phyloP scores from a whole-genome alignment of 225 moss, liverwort and hornwort species.

The Marchantia paleacea region DNA sequence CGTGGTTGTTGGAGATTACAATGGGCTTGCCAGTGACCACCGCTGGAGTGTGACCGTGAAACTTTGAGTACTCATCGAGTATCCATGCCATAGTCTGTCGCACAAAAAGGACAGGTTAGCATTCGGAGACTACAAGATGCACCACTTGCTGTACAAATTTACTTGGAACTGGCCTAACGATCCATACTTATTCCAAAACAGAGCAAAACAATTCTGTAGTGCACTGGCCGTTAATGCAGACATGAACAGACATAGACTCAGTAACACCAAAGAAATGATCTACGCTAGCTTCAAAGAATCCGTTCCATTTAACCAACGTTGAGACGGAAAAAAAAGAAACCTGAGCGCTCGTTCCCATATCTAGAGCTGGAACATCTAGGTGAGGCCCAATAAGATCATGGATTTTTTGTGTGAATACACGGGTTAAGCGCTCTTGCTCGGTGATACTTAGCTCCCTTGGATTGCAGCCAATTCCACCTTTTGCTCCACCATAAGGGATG shows the following conservation, averaged over 20 bases:
- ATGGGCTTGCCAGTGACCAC: slow-evolving; percentile 96
- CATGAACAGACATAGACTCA: no score
- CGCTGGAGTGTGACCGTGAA: slow-evolving; percentile 83
- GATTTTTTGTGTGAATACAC: slow-evolving; percentile 95
- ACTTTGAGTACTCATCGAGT: slow-evolving; percentile 94
- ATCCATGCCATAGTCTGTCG: slow-evolving; percentile 99
- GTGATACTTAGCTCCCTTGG: slow-evolving; percentile 63
- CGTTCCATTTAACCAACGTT: no score
- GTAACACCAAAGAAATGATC: no score
- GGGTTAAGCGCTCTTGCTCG: slow-evolving; percentile 84
- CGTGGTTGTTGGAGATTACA: slow-evolving; percentile 44
- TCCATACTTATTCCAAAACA: no score
- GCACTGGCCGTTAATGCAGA: no score
- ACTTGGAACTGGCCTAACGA: no score
- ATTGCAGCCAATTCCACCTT: slow-evolving; percentile 94
- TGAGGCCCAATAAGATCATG: slow-evolving; percentile 88
- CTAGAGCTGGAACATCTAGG: slow-evolving; percentile 91
- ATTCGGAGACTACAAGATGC: background rate
- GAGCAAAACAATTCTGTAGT: background rate
- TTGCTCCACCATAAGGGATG: slow-evolving; percentile 93
- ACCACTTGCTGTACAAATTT: no score
- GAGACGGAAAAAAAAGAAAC: slow-evolving; percentile 24
- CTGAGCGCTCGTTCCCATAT: slow-evolving; percentile 95
- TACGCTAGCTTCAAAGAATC: no score
- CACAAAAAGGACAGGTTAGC: background rate